These are phyloP conservation scores for Alternaria sp. DNA, from an alignment of 2,329 filamentous ascomycete genomes.

Conservation along the genomic window DNA sequence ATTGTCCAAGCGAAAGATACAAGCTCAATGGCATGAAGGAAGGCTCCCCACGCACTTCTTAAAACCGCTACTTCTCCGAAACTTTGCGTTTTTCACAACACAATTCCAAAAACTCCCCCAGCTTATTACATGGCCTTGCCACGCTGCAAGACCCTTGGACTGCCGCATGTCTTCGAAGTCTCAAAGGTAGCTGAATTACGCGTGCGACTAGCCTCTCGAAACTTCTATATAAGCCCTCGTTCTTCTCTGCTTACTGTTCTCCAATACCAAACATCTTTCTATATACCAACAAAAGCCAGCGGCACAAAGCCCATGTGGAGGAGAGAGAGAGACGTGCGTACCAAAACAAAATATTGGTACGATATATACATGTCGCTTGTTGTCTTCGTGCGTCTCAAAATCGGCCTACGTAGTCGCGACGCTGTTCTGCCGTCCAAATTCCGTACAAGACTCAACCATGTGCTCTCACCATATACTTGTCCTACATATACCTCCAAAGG, in stretches of 20 bases:
- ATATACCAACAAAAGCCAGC: not conserved
- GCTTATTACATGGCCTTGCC: too few species aligned
- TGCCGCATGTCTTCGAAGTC: not conserved
- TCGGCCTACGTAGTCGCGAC: too few species aligned
- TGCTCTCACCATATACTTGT: not conserved
- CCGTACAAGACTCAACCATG: not conserved
- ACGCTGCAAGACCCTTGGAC: too few species aligned
- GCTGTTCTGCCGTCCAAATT: not conserved
- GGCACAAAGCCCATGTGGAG: not conserved
- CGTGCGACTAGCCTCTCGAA: not conserved
- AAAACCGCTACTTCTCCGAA: too few species aligned
- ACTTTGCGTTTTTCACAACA: too few species aligned
- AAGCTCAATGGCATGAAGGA: too few species aligned
- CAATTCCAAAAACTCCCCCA: too few species aligned
- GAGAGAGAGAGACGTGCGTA: not conserved
- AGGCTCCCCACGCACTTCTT: not conserved
- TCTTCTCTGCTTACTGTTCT: not conserved
- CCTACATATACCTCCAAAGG: not conserved
- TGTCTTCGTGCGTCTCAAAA: not conserved
- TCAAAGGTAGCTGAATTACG: rapidly evolving
- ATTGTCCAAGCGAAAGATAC: too few species aligned
- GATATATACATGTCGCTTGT: not conserved
- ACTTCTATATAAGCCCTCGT: not conserved
- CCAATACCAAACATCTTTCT: not conserved
- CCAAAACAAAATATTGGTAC: not conserved